Evolutionary conservation across 306 rosid genomes (phyloP), one percentile per base, ranked within the genome.

Genomic region (Trichosanthes truncata): DNA sequence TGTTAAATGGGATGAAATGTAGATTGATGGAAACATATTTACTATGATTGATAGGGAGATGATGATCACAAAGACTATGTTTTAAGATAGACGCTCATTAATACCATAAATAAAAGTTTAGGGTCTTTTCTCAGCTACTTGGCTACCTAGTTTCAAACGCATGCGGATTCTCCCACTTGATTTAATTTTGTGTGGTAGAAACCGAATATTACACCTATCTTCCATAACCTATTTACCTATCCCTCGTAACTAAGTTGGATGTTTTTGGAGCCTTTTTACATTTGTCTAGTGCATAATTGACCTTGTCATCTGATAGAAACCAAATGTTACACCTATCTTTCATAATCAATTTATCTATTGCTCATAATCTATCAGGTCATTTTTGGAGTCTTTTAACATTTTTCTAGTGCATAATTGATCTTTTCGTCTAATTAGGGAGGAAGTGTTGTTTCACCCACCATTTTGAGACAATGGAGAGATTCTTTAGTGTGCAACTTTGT

Each of bases 141-240:
- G 49, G 48, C 48, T 67, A 40, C 75, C 52, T 40, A 68, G 75
- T 68, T 68, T 68, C 15, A 68, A 68, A 68, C 75, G 33, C 75
- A 61, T 61, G 68, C 40, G 38, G 33, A 57, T 61, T 12, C 9
- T 14, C 40, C 48, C 75, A 68, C 18, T 68, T 6, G 15, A 67
- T 36, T 67, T 20, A 67, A 7, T 18, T 17, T 3, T 18, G n/a
- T 18, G n/a, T 31, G n/a, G 71, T 63, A 20, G 29, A 67, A 67
- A 67, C 25, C 73, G 0, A 67, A 36, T 18, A 20, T 20, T 17
- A 7, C 49, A 36, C 10, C 21, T 6, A 29, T 29, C 9, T 12
- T 60, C 6, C 67, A 60, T 13, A 11, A 60, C 18, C 20, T 23
- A 60, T 26, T 60, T 59, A 25, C 23, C 63, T 23, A 57, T 55